Base-by-base conservation (phyloP, 257 asterid genomes). In the Nemophila menziesii region DNA sequence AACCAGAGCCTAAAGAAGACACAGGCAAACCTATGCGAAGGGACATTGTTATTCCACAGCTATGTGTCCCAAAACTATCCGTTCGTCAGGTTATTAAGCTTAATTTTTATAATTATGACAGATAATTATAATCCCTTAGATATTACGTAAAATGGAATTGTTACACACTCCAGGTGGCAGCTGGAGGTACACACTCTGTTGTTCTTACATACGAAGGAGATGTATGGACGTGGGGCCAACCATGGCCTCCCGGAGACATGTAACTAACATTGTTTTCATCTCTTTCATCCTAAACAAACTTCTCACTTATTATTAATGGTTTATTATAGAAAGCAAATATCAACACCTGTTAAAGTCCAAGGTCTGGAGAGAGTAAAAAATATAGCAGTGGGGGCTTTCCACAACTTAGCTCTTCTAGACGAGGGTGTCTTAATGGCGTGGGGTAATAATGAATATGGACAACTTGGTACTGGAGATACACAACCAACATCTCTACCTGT, bases 181-280 rank as follows among this genome's bases (percentile, higher is more conserved):
- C 98, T 52, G 98, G 98, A 22, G 98, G 98, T 27, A 90, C 98
- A 13, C 98, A 90, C 54, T 90, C 98, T 13, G 98, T 90, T 39
- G 92, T 90, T 63, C 89, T 90, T 22, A 90, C 98, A 47, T 69
- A 66, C 48, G 96, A 81, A 70, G 98, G 98, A 39, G 87, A 85
- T 34, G 98, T 90, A 15, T 90, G 98, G 98, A 81, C 98, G 44
- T 90, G 98, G 98, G 98, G 98, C 58, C 98, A 90, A 55, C 98
- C 98, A 54, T 90, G 98, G 98, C 98, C 98, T 56, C 98, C 98
- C 11, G 96, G 98, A 33, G 98, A 90, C 72, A 90, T 90, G 96
- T 90, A 79, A 21, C 10, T 4, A 21, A 23, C 16, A 24, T 46
- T 44, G 18, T 41, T 16, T 39, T 45, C 10, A 20, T 37, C 20